Evolutionary conservation across 495 filamentous ascomycete species (phyloP), one percentile per base, ranked within the genome.

Genomic region (Neurospora pannonica): DNA sequence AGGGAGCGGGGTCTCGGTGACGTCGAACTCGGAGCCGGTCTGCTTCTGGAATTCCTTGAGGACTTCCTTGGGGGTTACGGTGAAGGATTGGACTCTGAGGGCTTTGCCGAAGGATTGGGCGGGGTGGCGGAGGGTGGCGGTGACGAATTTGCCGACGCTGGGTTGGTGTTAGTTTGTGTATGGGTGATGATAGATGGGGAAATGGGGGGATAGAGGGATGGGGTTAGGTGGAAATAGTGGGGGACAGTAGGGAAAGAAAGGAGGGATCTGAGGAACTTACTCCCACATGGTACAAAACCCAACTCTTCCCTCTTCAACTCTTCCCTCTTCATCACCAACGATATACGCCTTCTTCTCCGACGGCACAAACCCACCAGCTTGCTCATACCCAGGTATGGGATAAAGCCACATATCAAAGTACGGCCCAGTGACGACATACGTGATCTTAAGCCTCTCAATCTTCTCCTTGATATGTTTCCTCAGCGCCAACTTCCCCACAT

Each of bases 21-120:
- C 87, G 2, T 83, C 77, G 86, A 87, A 90, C 72, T 87, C 83
- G 15, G 78, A 77, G 54, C 54, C 89, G 3, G 89, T 89, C 80
- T 92, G 91, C 71, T 83, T 87, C 80, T 92, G 88, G 76, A 89
- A 92, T 77, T 93, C 90, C 34, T 85, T 84, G 40, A 90, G 74
- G 34, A 94, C 91, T 67, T 88, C 79, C 8, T 85, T 84, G 0
- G 90, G 90, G 0, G 88, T 92, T 5, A 88, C 86, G 5, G 89
- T 89, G 76, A 93, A 94, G 1, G 90, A 92, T 75, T 93, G 92
- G 6, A 94, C 88, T 71, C 87, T 90, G 37, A 94, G 82, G 3
- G 87, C 86, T 70, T 87, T 86, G 67, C 87, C 87, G 17, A 85
- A 82, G 0, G 87, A 83, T 13, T 81, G 84, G 28, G 86, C 78